Base-by-base conservation (phyloP, 1,284 basidiomycete genomes). In the Cutaneotrichosporon mucoides region DNA sequence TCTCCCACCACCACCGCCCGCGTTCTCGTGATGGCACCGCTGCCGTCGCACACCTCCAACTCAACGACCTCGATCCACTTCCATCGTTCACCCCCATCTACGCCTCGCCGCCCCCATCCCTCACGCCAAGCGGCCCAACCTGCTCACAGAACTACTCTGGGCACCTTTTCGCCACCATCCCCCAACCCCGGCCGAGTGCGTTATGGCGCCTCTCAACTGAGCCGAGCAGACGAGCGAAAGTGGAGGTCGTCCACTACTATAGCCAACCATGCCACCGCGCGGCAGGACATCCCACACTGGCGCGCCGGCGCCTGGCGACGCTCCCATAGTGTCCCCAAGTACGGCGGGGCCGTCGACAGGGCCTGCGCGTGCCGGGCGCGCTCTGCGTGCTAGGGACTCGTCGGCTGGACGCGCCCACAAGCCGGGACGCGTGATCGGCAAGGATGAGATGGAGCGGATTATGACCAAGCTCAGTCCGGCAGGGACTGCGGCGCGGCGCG, bases 401-500 rank as follows among this genome's bases (percentile, higher is more conserved):
- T 24, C 24, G 24, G 24, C 24, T 24, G 24, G 24, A 24, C 24
- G 24, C 24, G 24, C 24, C 24, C 24, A 24, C 36, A 56, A 42
- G 37, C 43, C 24, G 24, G 24, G 35, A 36, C 63, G 63, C 13
- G 51, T 53, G 13, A 55, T 65, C 16, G 59, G 63, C 13, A 44
- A 60, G 11, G 68, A 68, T 11, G 71, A 73, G 54, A 40, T 70
- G 40, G 66, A 62, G 4, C 60, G 65, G 24, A 66, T 72, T 13
- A 37, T 60, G 3, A 42, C 37, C 6, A 57, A 65, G 34, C 65
- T 75, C 5, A 60, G 64, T 0, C 52, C 64, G 2, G 73, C 75
- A 38, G 66, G 64, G 13, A 57, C 74, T 12, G 41, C 46, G 6
- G 57, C 54, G 33, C 66, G 66, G 11, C 66, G 82, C 48, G 76